Conservation (phyloP, 1,284 basidiomycete genomes). For the Ceratobasidium theobromae region DNA sequence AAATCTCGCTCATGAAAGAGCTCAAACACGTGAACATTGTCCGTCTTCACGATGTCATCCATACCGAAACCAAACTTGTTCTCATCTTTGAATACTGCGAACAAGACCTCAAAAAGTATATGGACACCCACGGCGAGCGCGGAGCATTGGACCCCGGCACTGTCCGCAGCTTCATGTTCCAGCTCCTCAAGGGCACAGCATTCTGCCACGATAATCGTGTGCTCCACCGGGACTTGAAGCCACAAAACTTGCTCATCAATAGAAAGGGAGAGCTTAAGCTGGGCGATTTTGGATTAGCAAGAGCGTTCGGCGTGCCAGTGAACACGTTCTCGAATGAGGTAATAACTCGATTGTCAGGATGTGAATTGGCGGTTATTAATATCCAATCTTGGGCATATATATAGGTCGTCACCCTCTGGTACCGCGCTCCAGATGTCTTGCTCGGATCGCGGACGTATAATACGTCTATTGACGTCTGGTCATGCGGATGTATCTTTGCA, state of each 20-base stretch:
- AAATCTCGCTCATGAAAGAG: conserved; percentile 97
- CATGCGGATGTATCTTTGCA: conserved; percentile 98
- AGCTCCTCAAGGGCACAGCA: conserved; percentile 94
- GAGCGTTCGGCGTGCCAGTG: conserved; percentile 94
- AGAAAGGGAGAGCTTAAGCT: conserved; percentile 95
- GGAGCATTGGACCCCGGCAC: conserved; percentile 91
- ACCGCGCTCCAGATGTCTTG: conserved; percentile 97
- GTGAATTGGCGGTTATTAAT: conserved; percentile 26
- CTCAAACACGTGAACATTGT: conserved; percentile 94
- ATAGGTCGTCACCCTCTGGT: conserved; percentile 98
- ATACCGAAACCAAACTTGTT: conserved; percentile 96
- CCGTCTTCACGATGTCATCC: conserved; percentile 97
- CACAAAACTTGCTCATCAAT: conserved; percentile 97
- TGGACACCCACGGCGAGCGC: conserved; percentile 97
- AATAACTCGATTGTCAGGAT: conserved; percentile 38
- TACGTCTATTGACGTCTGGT: conserved; percentile 99
- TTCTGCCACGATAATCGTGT: conserved; percentile 99
- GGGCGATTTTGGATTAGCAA: conserved; percentile 93
- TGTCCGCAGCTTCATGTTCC: conserved; percentile 97
- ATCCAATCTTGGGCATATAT: conserved; percentile 1
- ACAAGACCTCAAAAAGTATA: conserved; percentile 98
- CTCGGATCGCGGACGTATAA: conserved; percentile 97
- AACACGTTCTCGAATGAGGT: conserved; percentile 97
- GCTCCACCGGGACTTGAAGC: conserved; percentile 95
- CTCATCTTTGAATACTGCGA: conserved; percentile 99